Conservation (phyloP, 768 basidiomycete species). For the Naganishia kalamii region DNA sequence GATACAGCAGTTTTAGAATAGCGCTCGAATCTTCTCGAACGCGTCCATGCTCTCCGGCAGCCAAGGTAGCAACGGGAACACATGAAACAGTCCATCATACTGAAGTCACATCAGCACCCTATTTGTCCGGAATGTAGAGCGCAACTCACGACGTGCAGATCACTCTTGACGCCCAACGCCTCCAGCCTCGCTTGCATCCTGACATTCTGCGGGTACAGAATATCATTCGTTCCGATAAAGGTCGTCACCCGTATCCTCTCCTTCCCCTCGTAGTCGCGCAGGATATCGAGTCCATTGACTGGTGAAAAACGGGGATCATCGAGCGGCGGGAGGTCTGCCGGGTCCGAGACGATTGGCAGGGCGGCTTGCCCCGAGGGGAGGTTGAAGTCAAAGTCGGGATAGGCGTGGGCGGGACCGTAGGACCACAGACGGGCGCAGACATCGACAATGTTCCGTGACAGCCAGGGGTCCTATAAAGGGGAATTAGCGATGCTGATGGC, state of each 20-base stretch:
- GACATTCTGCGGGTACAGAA: constrained; percentile 8
- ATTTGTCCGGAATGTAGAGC: background rate
- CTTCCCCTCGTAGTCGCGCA: constrained; percentile 12
- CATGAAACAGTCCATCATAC: constrained; percentile 28
- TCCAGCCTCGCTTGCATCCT: constrained; percentile 16
- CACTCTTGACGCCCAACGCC: constrained; percentile 15
- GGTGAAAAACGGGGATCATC: constrained; percentile 16
- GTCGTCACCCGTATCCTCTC: constrained; percentile 7
- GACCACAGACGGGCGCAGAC: constrained; percentile 17
- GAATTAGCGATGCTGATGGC: background rate
- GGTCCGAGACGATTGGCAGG: background rate
- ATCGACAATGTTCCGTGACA: background rate
- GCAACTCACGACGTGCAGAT: constrained; percentile 23
- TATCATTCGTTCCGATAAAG: constrained; percentile 24
- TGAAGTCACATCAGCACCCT: background rate
- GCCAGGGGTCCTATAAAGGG: constrained; percentile 23
- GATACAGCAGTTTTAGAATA: constrained; percentile 1
- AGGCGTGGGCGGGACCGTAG: constrained; percentile 16
- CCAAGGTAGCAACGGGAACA: constrained; percentile 23
- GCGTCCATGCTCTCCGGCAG: constrained; percentile 13
- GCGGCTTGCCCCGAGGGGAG: background rate
- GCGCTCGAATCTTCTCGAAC: constrained; percentile 12
- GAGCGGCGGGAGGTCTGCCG: background rate
- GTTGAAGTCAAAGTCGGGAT: constrained; percentile 6
- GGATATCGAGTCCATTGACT: constrained; percentile 18